phyloP scores from a whole-genome alignment of 106 monocot genomes.

The Apostasia shenzhenica region DNA sequence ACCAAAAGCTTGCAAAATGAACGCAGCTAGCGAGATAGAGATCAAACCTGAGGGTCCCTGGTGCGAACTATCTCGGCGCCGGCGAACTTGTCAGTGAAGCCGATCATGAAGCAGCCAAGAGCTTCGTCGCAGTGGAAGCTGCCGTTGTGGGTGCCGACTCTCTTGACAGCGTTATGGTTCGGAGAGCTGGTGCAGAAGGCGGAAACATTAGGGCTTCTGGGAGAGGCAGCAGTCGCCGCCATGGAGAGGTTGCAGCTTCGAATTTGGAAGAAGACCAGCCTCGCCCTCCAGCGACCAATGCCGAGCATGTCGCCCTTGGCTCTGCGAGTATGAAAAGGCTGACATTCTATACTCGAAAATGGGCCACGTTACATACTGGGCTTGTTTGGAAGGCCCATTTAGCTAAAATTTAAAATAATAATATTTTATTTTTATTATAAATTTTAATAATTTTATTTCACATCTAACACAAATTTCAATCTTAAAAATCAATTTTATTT shows the following conservation, averaged over 20 bases:
- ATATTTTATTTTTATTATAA: too few relatives aligned
- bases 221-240: slow-evolving; percentile 6
- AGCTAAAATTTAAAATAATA: too few relatives aligned
- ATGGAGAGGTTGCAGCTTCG: not conserved
- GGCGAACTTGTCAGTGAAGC: slow-evolving; percentile 71
- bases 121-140: slow-evolving; percentile 98
- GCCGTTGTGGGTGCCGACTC: slow-evolving; percentile 87
- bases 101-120: slow-evolving; percentile 87
- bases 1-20: not conserved
- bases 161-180: slow-evolving; percentile 10
- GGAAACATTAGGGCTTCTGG: not conserved
- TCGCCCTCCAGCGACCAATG: not conserved
- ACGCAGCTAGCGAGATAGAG: not conserved
- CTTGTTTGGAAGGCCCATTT: too few relatives aligned
- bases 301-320: not conserved
- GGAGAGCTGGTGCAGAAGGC: slow-evolving; percentile 25
- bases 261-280: not conserved
- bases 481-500: too few relatives aligned
- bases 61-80: slow-evolving; percentile 66
- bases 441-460: too few relatives aligned
- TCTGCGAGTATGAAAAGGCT: too few relatives aligned
- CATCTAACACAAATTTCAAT: too few relatives aligned
- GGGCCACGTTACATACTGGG: too few relatives aligned
- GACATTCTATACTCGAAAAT: too few relatives aligned
- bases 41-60: slow-evolving; percentile 27